phyloP scores from a whole-genome alignment of 495 filamentous ascomycete genomes.

The Penicillium robsamsonii region DNA sequence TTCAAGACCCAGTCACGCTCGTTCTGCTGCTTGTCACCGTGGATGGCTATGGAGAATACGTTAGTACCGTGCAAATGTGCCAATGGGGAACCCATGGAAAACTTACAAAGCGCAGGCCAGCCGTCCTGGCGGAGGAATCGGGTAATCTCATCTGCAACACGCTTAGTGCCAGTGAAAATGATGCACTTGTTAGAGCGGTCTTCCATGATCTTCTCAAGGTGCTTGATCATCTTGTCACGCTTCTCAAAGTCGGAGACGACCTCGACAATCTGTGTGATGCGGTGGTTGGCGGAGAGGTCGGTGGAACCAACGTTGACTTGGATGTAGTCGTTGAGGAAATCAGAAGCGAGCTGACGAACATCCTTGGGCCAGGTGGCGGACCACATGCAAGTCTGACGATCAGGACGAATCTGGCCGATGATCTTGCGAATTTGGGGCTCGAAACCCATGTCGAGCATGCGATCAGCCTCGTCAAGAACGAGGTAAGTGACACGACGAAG shows the following conservation, averaged over 20 bases:
- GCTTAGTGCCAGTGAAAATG: conserved; percentile 97
- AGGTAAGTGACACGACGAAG: conserved; percentile 97
- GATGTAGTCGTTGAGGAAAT: conserved; percentile 95
- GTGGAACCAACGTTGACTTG: conserved; percentile 98
- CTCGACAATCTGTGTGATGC: conserved; percentile 96
- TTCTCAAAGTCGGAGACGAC: conserved; percentile 96
- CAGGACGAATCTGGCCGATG: conserved; percentile 93
- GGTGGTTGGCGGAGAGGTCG: conserved; percentile 96
- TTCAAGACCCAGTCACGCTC: conserved; percentile 99
- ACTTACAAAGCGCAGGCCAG: conserved; percentile 96
- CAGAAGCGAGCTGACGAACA: conserved; percentile 89
- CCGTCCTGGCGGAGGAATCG: conserved; percentile 98
- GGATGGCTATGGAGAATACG: conserved; percentile 64
- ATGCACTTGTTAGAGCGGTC: conserved; percentile 89
- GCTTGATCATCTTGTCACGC: conserved; percentile 95
- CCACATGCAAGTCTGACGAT: conserved; percentile 99
- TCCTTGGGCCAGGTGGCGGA: conserved; percentile 99
- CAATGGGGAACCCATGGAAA: neutral
- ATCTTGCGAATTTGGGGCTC: conserved; percentile 99
- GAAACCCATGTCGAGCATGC: conserved; percentile 99
- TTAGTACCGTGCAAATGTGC: conserved; percentile 41
- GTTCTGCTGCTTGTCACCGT: conserved; percentile 99
- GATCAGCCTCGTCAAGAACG: conserved; percentile 97
- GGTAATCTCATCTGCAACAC: conserved; percentile 97
- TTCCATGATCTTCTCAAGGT: conserved; percentile 98